phyloP scores from a whole-genome alignment of 805 yeast species.

The Starmerella bombi region DNA sequence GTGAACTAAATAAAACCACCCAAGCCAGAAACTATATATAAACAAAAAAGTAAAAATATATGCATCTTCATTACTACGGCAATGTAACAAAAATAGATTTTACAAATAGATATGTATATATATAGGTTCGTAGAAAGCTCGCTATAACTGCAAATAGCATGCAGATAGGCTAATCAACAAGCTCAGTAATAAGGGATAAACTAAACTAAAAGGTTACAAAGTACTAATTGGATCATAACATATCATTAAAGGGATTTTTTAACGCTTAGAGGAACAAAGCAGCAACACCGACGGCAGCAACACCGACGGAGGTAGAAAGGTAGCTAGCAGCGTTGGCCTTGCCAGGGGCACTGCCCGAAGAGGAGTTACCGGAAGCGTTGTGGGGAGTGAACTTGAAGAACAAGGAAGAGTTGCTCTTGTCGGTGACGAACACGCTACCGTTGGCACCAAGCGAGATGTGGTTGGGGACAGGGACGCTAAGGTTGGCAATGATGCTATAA shows the following conservation, averaged over 20 bases:
- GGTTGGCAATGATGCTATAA: conserved; percentile 5
- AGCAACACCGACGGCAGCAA: conserved; percentile 16
- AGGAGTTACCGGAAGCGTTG: background rate
- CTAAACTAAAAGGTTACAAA: too few species aligned
- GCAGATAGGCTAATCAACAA: too few species aligned
- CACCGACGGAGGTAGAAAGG: conserved; percentile 15
- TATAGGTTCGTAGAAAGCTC: too few species aligned
- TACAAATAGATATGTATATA: too few species aligned
- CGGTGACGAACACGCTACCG: conserved; percentile 9
- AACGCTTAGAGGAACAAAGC: conserved; percentile 14
- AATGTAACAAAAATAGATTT: too few species aligned
- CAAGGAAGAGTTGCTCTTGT: conserved; percentile 5
- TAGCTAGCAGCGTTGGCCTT: conserved; percentile 14
- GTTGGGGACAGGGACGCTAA: conserved; percentile 12
- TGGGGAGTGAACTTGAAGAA: conserved; percentile 12
- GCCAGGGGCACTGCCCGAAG: conserved; percentile 5
- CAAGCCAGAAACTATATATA: too few species aligned
- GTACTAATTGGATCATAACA: too few species aligned
- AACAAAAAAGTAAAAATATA: too few species aligned
- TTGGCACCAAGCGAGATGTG: conserved; percentile 8
- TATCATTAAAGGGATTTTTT: background rate
- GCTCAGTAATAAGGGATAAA: too few species aligned
- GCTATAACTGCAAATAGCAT: too few species aligned
- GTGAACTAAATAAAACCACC: too few species aligned
- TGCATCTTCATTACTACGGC: too few species aligned